A percentile compares a stretch with the other conserved stretches of the same genome.
These are phyloP conservation scores for Colletotrichum sp. DNA, from an alignment of 2,329 filamentous ascomycete genomes.

Conservation along the genomic window DNA sequence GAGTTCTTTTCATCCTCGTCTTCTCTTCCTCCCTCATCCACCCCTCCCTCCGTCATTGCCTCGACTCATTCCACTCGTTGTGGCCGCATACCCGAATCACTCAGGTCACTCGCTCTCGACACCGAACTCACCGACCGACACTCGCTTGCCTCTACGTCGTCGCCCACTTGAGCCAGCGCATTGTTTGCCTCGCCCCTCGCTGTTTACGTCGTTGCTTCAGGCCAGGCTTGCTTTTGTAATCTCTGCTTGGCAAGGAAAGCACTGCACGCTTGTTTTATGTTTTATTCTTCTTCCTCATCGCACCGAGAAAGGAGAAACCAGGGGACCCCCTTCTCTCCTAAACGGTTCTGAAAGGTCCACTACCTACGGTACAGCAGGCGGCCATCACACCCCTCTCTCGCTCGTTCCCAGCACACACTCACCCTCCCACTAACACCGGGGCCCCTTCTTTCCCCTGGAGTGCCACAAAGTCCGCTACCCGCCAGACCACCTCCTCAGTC, in stretches of 20 bases:
- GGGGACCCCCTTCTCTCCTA: slow-evolving; percentile 16
- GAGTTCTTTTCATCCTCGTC: not conserved
- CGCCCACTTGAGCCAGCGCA: not conserved
- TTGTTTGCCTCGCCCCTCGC: not conserved
- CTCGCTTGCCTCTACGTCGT: not conserved
- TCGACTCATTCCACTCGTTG: not conserved
- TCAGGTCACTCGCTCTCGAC: not conserved
- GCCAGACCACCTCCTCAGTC: not conserved
- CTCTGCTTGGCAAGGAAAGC: slow-evolving; percentile 12
- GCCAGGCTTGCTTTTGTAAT: not conserved
- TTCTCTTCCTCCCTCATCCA: not conserved
- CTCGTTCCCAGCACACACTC: not conserved
- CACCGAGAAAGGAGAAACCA: slow-evolving; percentile 15
- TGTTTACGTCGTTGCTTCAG: not conserved
- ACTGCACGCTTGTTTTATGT: not conserved
- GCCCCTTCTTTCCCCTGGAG: not conserved
- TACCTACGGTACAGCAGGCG: not conserved
- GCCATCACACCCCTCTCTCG: not conserved
- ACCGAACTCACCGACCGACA: not conserved
- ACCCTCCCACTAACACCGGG: not conserved
- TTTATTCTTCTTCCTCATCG: not conserved
- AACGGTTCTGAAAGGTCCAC: slow-evolving; percentile 9
- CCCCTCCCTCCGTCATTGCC: not conserved
- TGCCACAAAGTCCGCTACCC: slow-evolving; percentile 10
- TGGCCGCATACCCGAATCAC: not conserved